Base-by-base conservation (phyloP, 371 early-diverging fungal species). In the Batkoa obscura region DNA sequence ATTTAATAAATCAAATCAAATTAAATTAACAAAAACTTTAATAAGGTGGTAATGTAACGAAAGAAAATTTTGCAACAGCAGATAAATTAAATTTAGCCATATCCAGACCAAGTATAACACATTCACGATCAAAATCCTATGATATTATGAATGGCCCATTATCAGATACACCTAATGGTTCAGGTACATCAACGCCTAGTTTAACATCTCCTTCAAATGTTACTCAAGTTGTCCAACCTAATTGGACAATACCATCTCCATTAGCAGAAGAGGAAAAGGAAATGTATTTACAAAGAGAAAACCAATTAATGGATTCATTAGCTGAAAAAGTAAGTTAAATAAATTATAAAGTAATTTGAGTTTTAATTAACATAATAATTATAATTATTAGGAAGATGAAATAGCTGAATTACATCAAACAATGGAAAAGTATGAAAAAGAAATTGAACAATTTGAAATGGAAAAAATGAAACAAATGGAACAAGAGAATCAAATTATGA, bases 221-320 rank as follows among this genome's bases (percentile, higher is more conserved):
- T 79, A 10, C 13, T 17, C 13, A 74, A 72, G 0, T 67, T 91
- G 42, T 77, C 77, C 50, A 77, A 84, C 46, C 83, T 34, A 72
- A 88, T 6, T 78, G 89, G 0, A 68, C 75, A 0, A 89, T 90
- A 5, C 88, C 90, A 1, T 76, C 79, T n/a, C 74, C 71, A 1
- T 66, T 93, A 39, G 78, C 78, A 50, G 78, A 85, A 43, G 94
- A 93, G 62, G 94, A 94, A 62, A 75, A 90, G 31, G 94, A 94
- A 53, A 93, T 89, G 59, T 87, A 90, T 57, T 62, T 94, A 70
- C 77, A 79, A 57, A 80, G 94, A 37, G 95, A 96, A 67, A 93
- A 90, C 64, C 94, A 93, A 62, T 72, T 94, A 50, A 79, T 78
- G 64, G 93, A 94, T 62, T 81, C 84, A 60, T 68, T 94, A 39